These are phyloP conservation scores for Quercus phellos DNA, from an alignment of 331 rosid species.

Conservation along the genomic window DNA sequence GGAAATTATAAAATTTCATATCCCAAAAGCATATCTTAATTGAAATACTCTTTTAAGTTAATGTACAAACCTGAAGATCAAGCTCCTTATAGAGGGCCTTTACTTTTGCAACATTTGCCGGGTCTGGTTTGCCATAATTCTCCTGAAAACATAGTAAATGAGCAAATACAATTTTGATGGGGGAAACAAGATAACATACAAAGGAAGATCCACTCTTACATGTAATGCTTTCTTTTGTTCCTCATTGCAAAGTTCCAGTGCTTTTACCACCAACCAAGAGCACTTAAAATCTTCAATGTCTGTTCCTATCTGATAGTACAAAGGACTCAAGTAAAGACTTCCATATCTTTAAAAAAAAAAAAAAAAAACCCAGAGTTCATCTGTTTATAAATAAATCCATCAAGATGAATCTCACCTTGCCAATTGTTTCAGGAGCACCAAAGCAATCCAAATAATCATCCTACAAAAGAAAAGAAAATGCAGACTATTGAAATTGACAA, in stretches of 20 bases:
- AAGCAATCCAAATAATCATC: slow-evolving; percentile 68
- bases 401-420: slow-evolving; percentile 41
- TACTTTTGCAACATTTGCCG: slow-evolving; percentile 42
- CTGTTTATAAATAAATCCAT: not conserved
- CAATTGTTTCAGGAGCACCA: slow-evolving; percentile 53
- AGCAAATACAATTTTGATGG: slow-evolving; percentile 6
- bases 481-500: slow-evolving; percentile 6
- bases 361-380: not conserved
- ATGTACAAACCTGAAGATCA: slow-evolving; percentile 48
- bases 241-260: slow-evolving; percentile 47
- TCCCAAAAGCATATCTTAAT: not conserved
- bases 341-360: not conserved
- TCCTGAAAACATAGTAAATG: slow-evolving; percentile 29
- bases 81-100: slow-evolving; percentile 46
- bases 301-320: slow-evolving; percentile 57
- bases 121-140: slow-evolving; percentile 45
- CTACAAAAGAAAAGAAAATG: slow-evolving; percentile 18
- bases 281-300: slow-evolving; percentile 62
- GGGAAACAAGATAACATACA: not conserved
- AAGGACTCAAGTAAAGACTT: slow-evolving; percentile 38
- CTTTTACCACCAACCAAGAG: slow-evolving; percentile 58
- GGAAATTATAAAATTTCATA: not conserved
- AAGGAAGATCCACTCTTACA: slow-evolving; percentile 27
- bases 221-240: slow-evolving; percentile 44
- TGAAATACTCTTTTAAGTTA: not conserved